Evolutionary conservation across 441 rosid genomes (phyloP), one percentile per base, ranked within the genome.

Genomic region (Gossypium davidsonii): DNA sequence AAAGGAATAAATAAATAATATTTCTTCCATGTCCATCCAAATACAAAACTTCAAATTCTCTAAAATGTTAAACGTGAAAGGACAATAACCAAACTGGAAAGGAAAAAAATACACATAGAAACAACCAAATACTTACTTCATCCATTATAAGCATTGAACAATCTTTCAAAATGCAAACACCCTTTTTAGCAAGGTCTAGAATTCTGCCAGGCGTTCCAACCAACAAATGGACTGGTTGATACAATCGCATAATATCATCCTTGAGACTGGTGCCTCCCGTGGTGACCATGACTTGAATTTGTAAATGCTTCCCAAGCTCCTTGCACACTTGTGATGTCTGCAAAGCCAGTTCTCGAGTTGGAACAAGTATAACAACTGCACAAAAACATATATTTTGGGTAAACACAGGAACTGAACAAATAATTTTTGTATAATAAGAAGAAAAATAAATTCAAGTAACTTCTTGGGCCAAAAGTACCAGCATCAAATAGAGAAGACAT

Each of bases 191-290:
- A 76, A 94, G 97, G 84, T 94, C 98, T 28, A 94, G 80, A 64
- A 92, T 92, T 75, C 98, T 91, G 78, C 98, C 98, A 25, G 98
- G 98, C 71, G 98, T 94, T 74, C 98, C 98, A 74, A 94, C 97
- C 74, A 94, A 88, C 28, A 94, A 84, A 83, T 94, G 97, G 12
- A 94, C 98, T 18, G 98, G 98, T 78, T 94, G 98, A 80, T 94
- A 91, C 83, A 94, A 83, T 52, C 98, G 96, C 98, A 94, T 92
- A 62, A 94, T 92, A 82, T 94, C 98, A 79, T 94, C 98, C 90
- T 91, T 94, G 73, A 94, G 83, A 83, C 97, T 94, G 78, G 98
- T 94, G 71, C 98, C 98, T 23, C 98, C 98, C 2, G 97, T 94
- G 61, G 98, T 94, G 73, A 90, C 98, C 99, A 94, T 94, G 71